Evolutionary conservation across 805 yeast genomes (phyloP).

Genomic region (Saccharomycopsis lassenensis): DNA sequence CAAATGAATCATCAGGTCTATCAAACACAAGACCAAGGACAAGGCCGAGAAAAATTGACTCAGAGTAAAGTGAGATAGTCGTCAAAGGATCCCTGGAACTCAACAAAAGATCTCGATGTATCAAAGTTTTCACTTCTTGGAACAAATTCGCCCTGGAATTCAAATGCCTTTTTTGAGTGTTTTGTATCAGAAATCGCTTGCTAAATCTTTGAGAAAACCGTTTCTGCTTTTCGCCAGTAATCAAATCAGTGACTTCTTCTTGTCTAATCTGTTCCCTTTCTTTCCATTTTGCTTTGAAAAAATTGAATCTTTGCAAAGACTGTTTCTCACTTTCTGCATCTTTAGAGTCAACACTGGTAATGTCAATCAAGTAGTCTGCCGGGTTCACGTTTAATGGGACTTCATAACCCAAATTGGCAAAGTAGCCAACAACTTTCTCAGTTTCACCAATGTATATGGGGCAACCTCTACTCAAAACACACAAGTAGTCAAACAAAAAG

Average conservation of each 20-base stretch:
- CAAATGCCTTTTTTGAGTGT: background rate
- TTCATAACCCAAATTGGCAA: constrained; percentile 32
- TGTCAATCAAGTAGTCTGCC: constrained; percentile 49
- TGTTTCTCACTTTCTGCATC: constrained; percentile 26
- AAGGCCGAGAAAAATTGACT: constrained; percentile 44
- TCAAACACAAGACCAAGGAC: constrained; percentile 71
- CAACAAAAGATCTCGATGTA: constrained; percentile 34
- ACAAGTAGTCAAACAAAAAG: constrained; percentile 52
- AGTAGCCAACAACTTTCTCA: constrained; percentile 36
- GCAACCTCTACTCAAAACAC: constrained; percentile 61
- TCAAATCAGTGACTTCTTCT: no score
- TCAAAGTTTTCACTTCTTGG: constrained; percentile 34
- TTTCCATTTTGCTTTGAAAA: constrained; percentile 31
- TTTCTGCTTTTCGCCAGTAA: constrained; percentile 26
- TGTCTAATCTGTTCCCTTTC: constrained; percentile 11
- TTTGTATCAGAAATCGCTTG: background rate
- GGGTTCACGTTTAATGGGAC: constrained; percentile 43
- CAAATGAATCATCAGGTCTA: constrained; percentile 45
- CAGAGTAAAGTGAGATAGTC: constrained; percentile 30
- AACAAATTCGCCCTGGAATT: constrained; percentile 27
- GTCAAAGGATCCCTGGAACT: constrained; percentile 44
- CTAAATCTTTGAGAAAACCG: constrained; percentile 29
- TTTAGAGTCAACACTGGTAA: constrained; percentile 45
- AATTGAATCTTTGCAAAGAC: constrained; percentile 26
- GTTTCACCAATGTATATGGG: constrained; percentile 37